Base-by-base conservation (phyloP, 2,329 filamentous ascomycete species). In the Akanthomyces dipterigenus region DNA sequence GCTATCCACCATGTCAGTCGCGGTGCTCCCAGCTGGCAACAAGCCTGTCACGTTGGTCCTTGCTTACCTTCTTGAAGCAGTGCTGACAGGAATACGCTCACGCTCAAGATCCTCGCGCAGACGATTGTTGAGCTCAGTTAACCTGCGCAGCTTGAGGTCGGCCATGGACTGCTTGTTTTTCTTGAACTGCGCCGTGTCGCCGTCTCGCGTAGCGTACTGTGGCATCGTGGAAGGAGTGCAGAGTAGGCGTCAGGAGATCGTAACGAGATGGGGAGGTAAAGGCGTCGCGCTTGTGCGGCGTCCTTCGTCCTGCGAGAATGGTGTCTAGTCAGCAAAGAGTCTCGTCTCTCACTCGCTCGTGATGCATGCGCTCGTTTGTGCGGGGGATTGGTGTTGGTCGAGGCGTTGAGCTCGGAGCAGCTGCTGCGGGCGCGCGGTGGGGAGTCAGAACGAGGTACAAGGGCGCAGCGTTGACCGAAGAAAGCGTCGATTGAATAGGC, bases 141-240 rank as follows among this genome's bases (percentile, higher is more conserved):
- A 83, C 67, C 95, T 89, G 71, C 95, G 88, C 71, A 98, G 86
- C 84, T 99, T 99, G 67, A 99, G 85, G 76, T 99, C 95, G 69
- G 93, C 93, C 91, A 99, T 98, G 75, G 91, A 96, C 80, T 98
- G 95, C 83, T 97, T 97, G 82, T 96, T 98, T 81, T 93, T 96
- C 83, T 85, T 87, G 70, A 86, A 84, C 74, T 88, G 84, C 70
- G 83, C 84, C 74, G 84, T 83, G 73, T 88, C 85, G 76, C 83
- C 84, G 72, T 88, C 85, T 69, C 85, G 82, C 54, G 85, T 87
- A 62, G 84, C 86, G 77, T 87, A 88, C 67, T 84, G 80, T 76
- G 85, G 83, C 84, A 87, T 87, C 65, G 74, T 82, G 73, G 64
- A 63, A 63, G 68, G 53, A 66, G 64, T 22, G 16, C 36, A 43